Conservation (phyloP, 768 basidiomycete species). For the Strobilomyces dryophilus region DNA sequence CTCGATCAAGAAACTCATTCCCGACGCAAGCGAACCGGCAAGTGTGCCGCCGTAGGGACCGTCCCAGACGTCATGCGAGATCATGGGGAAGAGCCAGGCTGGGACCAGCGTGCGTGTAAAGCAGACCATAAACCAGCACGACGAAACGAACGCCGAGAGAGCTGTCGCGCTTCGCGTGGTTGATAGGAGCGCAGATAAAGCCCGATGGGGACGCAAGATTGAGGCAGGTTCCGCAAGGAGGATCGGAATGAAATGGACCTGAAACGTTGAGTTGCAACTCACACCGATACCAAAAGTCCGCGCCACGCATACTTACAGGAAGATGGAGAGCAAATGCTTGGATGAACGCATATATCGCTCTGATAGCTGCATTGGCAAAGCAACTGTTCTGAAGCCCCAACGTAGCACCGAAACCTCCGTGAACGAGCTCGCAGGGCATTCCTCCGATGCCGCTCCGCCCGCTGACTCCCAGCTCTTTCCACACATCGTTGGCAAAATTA, state of each 20-base stretch:
- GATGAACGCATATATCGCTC: constrained; percentile 54
- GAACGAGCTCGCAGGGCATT: constrained; percentile 72
- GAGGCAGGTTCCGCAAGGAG: constrained; percentile 54
- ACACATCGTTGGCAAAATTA: constrained; percentile 42
- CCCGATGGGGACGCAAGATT: constrained; percentile 42
- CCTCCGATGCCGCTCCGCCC: constrained; percentile 59
- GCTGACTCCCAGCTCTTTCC: constrained; percentile 53
- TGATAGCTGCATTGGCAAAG: constrained; percentile 49
- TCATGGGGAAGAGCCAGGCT: constrained; percentile 56
- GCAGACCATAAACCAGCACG: constrained; percentile 70
- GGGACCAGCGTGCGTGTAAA: constrained; percentile 60
- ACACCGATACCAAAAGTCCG: neutral
- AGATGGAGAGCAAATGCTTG: constrained; percentile 65
- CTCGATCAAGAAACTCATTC: constrained; percentile 76
- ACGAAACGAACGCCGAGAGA: constrained; percentile 65
- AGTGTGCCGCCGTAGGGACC: constrained; percentile 68
- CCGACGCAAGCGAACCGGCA: constrained; percentile 65
- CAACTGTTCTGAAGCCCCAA: constrained; percentile 54
- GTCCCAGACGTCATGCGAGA: constrained; percentile 80
- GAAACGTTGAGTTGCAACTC: constrained; percentile 1
- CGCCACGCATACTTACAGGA: constrained; percentile 49
- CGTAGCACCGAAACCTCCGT: constrained; percentile 48
- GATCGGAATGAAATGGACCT: constrained; percentile 71
- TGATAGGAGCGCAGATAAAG: constrained; percentile 41
- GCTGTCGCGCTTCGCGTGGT: constrained; percentile 66